Base-by-base conservation (phyloP, 2,329 filamentous ascomycete species). In the Capronia coronata region DNA sequence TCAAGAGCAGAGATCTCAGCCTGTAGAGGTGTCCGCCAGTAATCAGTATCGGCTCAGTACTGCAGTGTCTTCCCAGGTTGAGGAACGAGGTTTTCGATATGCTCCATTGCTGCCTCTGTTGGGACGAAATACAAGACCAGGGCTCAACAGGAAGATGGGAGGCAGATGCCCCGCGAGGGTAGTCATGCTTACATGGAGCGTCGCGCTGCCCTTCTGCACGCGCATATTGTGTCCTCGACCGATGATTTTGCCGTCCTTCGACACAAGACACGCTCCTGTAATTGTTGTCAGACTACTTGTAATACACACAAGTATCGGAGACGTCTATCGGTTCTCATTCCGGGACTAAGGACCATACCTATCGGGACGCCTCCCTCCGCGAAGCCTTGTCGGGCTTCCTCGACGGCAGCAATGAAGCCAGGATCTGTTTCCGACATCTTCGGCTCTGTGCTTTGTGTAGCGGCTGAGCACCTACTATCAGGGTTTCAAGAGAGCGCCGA, bases 1-100 rank as follows among this genome's bases (percentile, higher is more conserved):
- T 86, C 82, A 32, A 90, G 74, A n/a, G 83, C 80, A 14, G 84
- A 81, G 16, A 84, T 89, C 65, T 90, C 86, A 56, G 80, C 86
- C 83, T 88, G 58, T 30, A 44, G 25, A 27, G 25, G 25, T 27
- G 25, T 10, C 5, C 10, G 25, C 5, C 25, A 6, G 25, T 27
- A 5, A 27, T 5, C 10, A 10, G 25, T 27, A 5, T 10, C 10
- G 10, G 25, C 5, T 27, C 25, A 6, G 10, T 27, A 5, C 25
- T 27, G 25, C 5, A 27, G 25, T 6, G 10, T 5, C 25, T 27
- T 27, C 25, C 5, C 25, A 27, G 25, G 10, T n/a, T n/a, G n/a
- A n/a, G n/a, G n/a, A n/a, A n/a, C n/a, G n/a, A n/a, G n/a, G n/a
- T n/a, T n/a, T n/a, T n/a, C n/a, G n/a, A n/a, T n/a, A n/a, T n/a